phyloP scores from a whole-genome alignment of 2,329 filamentous ascomycete genomes.

The Nemania sp. region DNA sequence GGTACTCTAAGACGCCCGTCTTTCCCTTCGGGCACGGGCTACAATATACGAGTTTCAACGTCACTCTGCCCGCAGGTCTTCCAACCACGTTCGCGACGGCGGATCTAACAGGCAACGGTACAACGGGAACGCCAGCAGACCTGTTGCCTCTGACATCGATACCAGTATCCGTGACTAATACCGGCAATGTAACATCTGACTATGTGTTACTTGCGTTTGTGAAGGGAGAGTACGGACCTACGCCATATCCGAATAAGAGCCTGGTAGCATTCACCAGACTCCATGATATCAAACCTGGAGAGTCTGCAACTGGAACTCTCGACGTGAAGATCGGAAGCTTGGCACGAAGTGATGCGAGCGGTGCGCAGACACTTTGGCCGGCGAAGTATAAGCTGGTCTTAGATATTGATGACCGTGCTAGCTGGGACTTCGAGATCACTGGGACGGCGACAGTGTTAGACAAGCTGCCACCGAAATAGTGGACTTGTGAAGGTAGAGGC shows the following conservation, averaged over 20 bases:
- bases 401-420: conserved; percentile 47
- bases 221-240: conserved; percentile 48
- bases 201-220: conserved; percentile 57
- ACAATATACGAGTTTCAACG: conserved; percentile 60
- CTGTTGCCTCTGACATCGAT: conserved; percentile 48
- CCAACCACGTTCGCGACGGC: conserved; percentile 32
- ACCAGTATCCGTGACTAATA: conserved; percentile 51
- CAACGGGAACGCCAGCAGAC: conserved; percentile 45
- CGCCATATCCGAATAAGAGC: conserved; percentile 55
- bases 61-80: conserved; percentile 29
- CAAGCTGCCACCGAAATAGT: conserved; percentile 34
- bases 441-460: conserved; percentile 48
- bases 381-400: conserved; percentile 53
- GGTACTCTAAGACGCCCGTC: conserved; percentile 55
- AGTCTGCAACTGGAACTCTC: conserved; percentile 40
- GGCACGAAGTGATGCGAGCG: conserved; percentile 52
- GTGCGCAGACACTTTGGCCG: conserved; percentile 56
- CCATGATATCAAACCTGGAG: conserved; percentile 41
- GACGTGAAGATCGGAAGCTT: conserved; percentile 52
- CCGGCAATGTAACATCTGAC: conserved; percentile 50
- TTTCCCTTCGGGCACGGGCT: conserved; percentile 59
- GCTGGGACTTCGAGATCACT: conserved; percentile 50
- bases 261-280: conserved; percentile 55
- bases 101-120: conserved; percentile 28
- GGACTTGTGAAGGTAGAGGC: neutral